Conservation (phyloP, 164 flowering plant genomes). For the Vitis vinifera region DNA sequence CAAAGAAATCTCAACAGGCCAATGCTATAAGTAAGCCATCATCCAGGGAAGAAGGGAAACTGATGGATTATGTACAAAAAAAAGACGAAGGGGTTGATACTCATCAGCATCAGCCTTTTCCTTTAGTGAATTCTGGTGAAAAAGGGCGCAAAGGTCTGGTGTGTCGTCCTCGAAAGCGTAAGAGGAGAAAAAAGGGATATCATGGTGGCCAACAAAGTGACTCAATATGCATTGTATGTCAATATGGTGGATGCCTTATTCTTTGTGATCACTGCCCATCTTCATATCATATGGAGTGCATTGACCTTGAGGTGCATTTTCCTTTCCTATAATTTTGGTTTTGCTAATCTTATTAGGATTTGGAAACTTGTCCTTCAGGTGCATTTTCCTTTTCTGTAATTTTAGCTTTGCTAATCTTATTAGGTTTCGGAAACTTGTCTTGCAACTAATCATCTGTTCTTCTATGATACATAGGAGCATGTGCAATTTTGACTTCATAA, state of each 20-base stretch:
- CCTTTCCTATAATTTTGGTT: background rate
- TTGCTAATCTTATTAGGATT: no score
- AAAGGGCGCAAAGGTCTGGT: slow-evolving; percentile 25
- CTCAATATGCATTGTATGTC: slow-evolving; percentile 31
- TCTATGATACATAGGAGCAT: no score
- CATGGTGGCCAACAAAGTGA: slow-evolving; percentile 8
- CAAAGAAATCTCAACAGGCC: background rate
- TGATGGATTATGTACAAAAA: slow-evolving; percentile 4
- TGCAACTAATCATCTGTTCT: no score
- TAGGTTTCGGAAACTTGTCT: no score
- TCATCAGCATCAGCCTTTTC: background rate
- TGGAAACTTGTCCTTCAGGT: slow-evolving; percentile 21
- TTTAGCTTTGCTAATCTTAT: no score
- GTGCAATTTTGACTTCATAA: no score
- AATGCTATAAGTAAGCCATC: background rate
- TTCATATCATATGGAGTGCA: slow-evolving; percentile 29
- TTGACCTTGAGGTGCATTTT: slow-evolving; percentile 23
- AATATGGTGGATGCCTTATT: slow-evolving; percentile 26
- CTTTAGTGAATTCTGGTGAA: slow-evolving; percentile 4
- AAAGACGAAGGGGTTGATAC: background rate
- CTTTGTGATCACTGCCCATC: slow-evolving; percentile 29
- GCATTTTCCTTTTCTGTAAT: slow-evolving; percentile 4
- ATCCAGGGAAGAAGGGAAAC: background rate
- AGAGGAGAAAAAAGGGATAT: slow-evolving; percentile 9
- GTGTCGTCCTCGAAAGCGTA: slow-evolving; percentile 23